phyloP scores from a whole-genome alignment of 805 yeast species.

The Wickerhamomyces subpelliculosus region DNA sequence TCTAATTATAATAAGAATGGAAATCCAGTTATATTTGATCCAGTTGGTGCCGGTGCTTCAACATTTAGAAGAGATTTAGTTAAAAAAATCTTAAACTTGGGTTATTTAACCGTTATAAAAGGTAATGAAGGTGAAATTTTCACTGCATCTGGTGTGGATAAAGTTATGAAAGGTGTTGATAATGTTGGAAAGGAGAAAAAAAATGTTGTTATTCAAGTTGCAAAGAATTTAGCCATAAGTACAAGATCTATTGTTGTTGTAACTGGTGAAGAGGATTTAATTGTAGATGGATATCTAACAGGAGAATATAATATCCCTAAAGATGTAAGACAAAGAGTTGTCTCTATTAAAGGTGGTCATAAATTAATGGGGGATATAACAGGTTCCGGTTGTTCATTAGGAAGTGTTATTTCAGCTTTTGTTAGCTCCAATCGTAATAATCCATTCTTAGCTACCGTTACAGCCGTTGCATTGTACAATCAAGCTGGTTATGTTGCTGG shows the following conservation, averaged over 20 bases:
- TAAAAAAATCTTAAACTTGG: conserved; percentile 42
- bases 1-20: conserved; percentile 47
- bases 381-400: conserved; percentile 80
- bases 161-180: conserved; percentile 72
- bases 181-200: conserved; percentile 20
- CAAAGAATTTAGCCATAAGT: conserved; percentile 40
- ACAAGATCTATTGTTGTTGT: conserved; percentile 58
- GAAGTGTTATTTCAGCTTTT: conserved; percentile 47
- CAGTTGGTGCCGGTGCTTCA: conserved; percentile 91
- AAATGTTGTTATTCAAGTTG: conserved; percentile 31
- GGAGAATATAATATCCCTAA: conserved; percentile 17
- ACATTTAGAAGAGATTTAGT: conserved; percentile 44
- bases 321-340: conserved; percentile 22
- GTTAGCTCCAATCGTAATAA: conserved; percentile 6
- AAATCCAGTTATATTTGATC: conserved; percentile 73
- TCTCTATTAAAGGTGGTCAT: conserved; percentile 48
- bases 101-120: conserved; percentile 62
- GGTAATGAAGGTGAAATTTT: conserved; percentile 82
- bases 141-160: conserved; percentile 44
- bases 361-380: conserved; percentile 60
- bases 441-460: conserved; percentile 8
- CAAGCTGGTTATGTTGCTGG: conserved; percentile 13
- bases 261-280: conserved; percentile 54
- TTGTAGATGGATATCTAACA: conserved; percentile 37
- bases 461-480: conserved; percentile 13